phyloP scores from a whole-genome alignment of 2,329 filamentous ascomycete genomes.

The Botryotinia narcissicola region DNA sequence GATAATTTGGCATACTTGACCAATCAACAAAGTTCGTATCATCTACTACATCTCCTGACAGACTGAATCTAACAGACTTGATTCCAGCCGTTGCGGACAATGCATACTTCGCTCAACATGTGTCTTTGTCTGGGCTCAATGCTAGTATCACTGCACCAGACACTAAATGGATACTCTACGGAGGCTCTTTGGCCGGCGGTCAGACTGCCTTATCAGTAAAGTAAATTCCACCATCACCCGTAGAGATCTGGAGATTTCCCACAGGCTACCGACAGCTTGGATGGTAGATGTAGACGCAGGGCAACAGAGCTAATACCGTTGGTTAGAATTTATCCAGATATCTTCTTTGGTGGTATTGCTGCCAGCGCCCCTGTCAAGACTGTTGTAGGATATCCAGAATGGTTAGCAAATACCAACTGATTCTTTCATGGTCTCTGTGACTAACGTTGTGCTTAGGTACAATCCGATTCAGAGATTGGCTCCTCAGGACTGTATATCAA shows the following conservation, averaged over 20 bases:
- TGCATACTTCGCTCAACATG: slow-evolving; percentile 50
- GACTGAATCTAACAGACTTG: background rate
- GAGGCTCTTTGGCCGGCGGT: slow-evolving; percentile 44
- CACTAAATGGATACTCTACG: slow-evolving; percentile 48
- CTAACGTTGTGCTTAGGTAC: slow-evolving; percentile 33
- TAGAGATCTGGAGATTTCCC: background rate
- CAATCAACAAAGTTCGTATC: slow-evolving; percentile 45
- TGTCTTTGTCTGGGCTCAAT: slow-evolving; percentile 45
- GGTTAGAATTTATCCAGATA: slow-evolving; percentile 41
- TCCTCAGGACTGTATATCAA: slow-evolving; percentile 49
- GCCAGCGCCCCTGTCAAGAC: slow-evolving; percentile 46
- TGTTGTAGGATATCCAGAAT: slow-evolving; percentile 46
- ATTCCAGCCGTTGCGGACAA: slow-evolving; percentile 48
- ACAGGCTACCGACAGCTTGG: background rate
- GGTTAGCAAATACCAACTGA: slow-evolving; percentile 37
- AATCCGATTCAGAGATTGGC: slow-evolving; percentile 49
- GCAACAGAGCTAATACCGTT: background rate
- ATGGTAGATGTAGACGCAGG: background rate
- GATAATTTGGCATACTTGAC: slow-evolving; percentile 50
- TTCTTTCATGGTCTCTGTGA: background rate
- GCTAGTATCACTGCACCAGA: slow-evolving; percentile 43
- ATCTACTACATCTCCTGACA: background rate
- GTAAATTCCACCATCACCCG: background rate
- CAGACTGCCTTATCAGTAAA: slow-evolving; percentile 47
- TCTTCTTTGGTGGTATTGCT: slow-evolving; percentile 50